Evolutionary conservation across 2,329 filamentous ascomycete species (phyloP).

Genomic region (Sodiomyces alkalinus): DNA sequence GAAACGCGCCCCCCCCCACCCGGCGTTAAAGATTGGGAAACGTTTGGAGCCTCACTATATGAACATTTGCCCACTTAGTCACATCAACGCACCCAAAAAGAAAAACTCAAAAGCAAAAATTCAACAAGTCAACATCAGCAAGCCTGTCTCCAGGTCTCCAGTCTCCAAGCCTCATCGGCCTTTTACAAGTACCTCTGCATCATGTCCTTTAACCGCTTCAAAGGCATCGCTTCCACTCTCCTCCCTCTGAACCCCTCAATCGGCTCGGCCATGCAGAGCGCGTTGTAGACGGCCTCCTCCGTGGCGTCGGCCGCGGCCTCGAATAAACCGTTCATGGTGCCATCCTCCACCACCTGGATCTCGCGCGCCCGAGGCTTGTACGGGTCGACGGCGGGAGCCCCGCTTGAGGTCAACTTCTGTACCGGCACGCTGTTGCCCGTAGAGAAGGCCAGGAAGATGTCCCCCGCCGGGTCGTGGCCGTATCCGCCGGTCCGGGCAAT

Average conservation of each 20-base stretch:
- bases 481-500: constrained; percentile 44
- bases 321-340: constrained; percentile 45
- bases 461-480: constrained; percentile 46
- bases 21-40: too few relatives aligned
- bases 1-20: too few relatives aligned
- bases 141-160: too few relatives aligned
- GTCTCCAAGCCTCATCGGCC: neutral
- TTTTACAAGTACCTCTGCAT: constrained; percentile 19
- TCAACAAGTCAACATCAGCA: too few relatives aligned
- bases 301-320: constrained; percentile 46
- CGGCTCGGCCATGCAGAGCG: constrained; percentile 43
- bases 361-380: constrained; percentile 19
- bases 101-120: too few relatives aligned
- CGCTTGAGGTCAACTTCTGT: constrained; percentile 14
- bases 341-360: constrained; percentile 37
- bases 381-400: constrained; percentile 22
- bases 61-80: neutral
- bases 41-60: neutral
- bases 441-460: constrained; percentile 53
- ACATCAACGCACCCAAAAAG: too few relatives aligned
- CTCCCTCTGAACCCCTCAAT: constrained; percentile 37
- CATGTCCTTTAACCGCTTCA: constrained; percentile 29
- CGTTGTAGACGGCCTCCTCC: constrained; percentile 52
- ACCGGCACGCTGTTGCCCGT: constrained; percentile 38
- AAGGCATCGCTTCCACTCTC: constrained; percentile 32